A percentile compares a stretch with the other conserved stretches of the same genome.
Conservation (phyloP, 805 yeast genomes). For the Metschnikowia baotianmanensis region DNA sequence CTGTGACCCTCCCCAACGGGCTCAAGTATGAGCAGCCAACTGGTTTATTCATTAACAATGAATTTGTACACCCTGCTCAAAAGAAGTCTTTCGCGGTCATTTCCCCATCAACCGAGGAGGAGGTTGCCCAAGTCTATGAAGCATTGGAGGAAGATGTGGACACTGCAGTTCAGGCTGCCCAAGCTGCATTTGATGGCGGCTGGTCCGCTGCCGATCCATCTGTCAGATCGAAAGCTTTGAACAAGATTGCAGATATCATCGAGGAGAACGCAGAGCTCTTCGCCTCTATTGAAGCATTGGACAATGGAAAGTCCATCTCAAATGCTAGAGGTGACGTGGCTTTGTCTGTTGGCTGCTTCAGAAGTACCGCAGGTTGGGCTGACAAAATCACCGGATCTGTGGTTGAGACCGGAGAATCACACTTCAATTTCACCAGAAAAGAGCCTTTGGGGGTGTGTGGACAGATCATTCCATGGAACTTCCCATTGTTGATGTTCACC, state of each 20-base stretch:
- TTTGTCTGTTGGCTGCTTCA: slow-evolving; percentile 63
- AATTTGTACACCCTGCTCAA: slow-evolving; percentile 60
- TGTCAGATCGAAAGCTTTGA: slow-evolving; percentile 59
- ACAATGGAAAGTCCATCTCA: slow-evolving; percentile 81
- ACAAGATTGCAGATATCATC: slow-evolving; percentile 73
- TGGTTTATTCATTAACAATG: slow-evolving; percentile 86
- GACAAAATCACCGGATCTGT: slow-evolving; percentile 80
- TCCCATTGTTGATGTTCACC: slow-evolving; percentile 89
- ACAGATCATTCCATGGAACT: slow-evolving; percentile 96
- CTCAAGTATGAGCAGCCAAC: slow-evolving; percentile 72
- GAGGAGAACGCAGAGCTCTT: slow-evolving; percentile 70
- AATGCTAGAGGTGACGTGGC: slow-evolving; percentile 76
- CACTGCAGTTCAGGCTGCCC: slow-evolving; percentile 82
- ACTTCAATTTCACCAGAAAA: slow-evolving; percentile 75
- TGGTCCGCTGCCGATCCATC: slow-evolving; percentile 76
- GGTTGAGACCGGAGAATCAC: slow-evolving; percentile 70
- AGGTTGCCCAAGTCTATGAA: slow-evolving; percentile 65
- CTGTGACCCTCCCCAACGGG: slow-evolving; percentile 70
- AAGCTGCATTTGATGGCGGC: slow-evolving; percentile 61
- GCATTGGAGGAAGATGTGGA: slow-evolving; percentile 80
- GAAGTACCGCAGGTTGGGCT: slow-evolving; percentile 89
- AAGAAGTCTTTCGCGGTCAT: slow-evolving; percentile 60
- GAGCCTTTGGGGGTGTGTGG: slow-evolving; percentile 96
- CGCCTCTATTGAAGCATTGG: slow-evolving; percentile 80
- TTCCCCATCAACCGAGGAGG: slow-evolving; percentile 71